Evolutionary conservation across 2,329 filamentous ascomycete genomes (phyloP), one percentile per base, ranked within the genome.

Genomic region (Cercospora zeae-maydis): DNA sequence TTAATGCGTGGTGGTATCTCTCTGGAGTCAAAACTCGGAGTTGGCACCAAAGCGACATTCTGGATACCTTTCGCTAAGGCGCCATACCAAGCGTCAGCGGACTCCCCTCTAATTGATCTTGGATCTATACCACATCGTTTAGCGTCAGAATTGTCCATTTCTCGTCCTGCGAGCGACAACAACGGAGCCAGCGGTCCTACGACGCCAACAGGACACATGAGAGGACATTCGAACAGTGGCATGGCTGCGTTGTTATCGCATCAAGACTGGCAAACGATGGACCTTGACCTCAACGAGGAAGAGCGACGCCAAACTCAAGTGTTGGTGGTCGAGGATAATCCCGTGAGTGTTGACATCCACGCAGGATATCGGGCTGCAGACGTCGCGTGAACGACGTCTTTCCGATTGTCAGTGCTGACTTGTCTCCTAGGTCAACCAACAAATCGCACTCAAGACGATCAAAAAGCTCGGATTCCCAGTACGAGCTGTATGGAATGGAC

Each of bases 241-340:
- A 65, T 64, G 2, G 54, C 63, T n/a, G 66, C 64, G 1, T 51
- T 65, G 3, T 11, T 62, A 0, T 71, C 76, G 3, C 72, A 78
- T n/a, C 66, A 67, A 11, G 70, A 77, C 4, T 79, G 81, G 1
- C 74, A 73, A 73, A 47, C 69, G 69, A 54, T 62, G 14, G 82
- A 83, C 9, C 71, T 88, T 1, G 83, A 83, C 16, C 72, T 90
- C 1, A 77, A 83, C 3, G 76, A 79, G 14, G 75, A 80, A 2
- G 87, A 90, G 59, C 82, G 90, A 59, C 79, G 83, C 59, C 83
- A 85, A 37, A 81, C 88, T 5, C 85, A 90, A 53, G 80, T 93
- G n/a, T 77, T 93, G 19, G 85, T 95, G 1, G 90, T 93, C 1
- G 91, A 93, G 76, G 91, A 93, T 73, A 92, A 93, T 86, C 78